A percentile compares a stretch with the other conserved stretches of the same genome.
Conservation (phyloP, 768 basidiomycete genomes). For the Pleurotus tuber-regium region DNA sequence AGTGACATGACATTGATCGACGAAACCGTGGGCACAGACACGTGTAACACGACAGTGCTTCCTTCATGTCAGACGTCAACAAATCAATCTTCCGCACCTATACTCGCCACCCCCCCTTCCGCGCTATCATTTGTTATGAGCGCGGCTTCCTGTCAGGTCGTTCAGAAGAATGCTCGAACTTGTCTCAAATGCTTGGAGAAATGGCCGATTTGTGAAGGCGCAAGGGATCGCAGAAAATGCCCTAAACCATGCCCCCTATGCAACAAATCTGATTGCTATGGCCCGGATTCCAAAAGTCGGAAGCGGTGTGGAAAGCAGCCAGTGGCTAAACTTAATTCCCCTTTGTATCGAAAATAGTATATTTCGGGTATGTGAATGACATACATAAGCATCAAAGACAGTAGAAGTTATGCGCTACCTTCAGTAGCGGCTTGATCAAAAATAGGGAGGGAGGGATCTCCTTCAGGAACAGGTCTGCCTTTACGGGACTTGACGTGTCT, state of each 20-base stretch:
- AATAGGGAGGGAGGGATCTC: not conserved
- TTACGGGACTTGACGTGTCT: not conserved
- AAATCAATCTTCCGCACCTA: not conserved
- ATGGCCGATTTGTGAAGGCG: slow-evolving; percentile 2
- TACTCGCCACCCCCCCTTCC: too few species aligned
- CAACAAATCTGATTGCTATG: not conserved
- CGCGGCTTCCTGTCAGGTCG: not conserved
- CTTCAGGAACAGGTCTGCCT: not conserved
- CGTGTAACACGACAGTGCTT: not conserved
- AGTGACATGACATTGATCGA: too few species aligned
- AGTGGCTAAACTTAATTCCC: too few species aligned
- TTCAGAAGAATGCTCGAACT: not conserved
- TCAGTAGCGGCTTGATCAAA: too few species aligned
- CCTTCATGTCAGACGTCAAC: not conserved
- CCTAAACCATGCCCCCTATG: slow-evolving; percentile 1
- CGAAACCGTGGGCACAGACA: too few species aligned
- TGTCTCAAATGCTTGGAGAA: slow-evolving; percentile 4
- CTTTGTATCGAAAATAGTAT: too few species aligned
- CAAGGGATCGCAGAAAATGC: not conserved
- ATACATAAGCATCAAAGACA: too few species aligned
- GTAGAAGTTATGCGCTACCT: too few species aligned
- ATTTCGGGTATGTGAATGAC: too few species aligned
- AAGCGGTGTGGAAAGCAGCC: too few species aligned
- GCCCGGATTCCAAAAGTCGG: too few species aligned
- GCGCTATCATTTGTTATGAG: too few species aligned